Base-by-base conservation (phyloP, 257 asterid genomes). In the Solanum sejunctum region DNA sequence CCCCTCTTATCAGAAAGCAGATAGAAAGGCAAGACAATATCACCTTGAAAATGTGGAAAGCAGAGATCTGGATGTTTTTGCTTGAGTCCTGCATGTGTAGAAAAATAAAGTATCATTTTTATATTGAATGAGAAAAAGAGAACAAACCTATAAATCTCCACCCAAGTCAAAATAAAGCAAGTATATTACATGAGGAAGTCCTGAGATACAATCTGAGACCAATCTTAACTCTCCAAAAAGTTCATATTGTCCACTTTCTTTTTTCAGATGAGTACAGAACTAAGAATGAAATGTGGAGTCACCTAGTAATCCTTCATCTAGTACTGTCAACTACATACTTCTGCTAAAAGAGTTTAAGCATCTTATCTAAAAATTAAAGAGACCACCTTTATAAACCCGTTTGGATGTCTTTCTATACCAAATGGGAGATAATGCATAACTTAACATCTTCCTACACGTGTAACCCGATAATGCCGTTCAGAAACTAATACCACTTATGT, bases 1-100 rank as follows among this genome's bases (percentile, higher is more conserved):
- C 57, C 56, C 57, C 77, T 82, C 55, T 49, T 77, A 61, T 84
- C 83, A 70, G 61, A 21, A 83, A 51, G 82, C 21, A 23, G 75
- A 86, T 36, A 45, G 78, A 23, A 16, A 63, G 78, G 82, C 41
- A 84, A 72, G 85, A 84, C 84, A 17, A 84, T 52, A 77, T 87
- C 90, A 93, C 99, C 98, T 97, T 97, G 93, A 97, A 97, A 86
- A 97, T 92, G 88, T 97, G 99, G 90, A 97, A 97, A 86, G 98
- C 98, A 21, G 97, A 95, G 63, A 95, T 85, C 89, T 95, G 99
- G 81, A 97, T 97, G 87, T 92, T 97, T 93, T 92, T 97, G 96
- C 98, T 97, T 12, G 98, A 90, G 89, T 95, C 98, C 99, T 97
- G 96, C 85, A 88, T 77, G 85, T 17, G 86, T 39, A 84, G 49